These are phyloP conservation scores for Bauhinia variegata DNA, from an alignment of 306 rosid genomes.

Conservation along the genomic window DNA sequence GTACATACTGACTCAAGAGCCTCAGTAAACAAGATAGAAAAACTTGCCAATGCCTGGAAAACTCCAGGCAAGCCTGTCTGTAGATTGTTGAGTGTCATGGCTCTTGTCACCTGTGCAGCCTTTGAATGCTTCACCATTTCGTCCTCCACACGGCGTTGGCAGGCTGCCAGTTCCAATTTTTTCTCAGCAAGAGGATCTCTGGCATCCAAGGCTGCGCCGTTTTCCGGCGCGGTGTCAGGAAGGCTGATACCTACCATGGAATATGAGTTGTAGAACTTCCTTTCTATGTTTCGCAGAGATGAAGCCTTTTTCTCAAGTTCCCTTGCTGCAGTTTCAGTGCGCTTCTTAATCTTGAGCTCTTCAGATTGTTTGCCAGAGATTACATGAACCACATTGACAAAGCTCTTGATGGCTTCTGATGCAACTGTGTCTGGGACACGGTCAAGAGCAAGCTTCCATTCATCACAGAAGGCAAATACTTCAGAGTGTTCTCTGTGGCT, in stretches of 20 bases:
- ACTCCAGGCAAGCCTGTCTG: conserved; percentile 99
- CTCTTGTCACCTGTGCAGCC: conserved; percentile 88
- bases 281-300: conserved; percentile 73
- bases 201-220: conserved; percentile 74
- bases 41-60: conserved; percentile 89
- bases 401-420: conserved; percentile 94
- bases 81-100: conserved; percentile 88
- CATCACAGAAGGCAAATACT: conserved; percentile 69
- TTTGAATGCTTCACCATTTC: conserved; percentile 87
- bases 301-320: conserved; percentile 93
- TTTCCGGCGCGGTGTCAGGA: conserved; percentile 71
- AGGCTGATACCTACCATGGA: conserved; percentile 97
- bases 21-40: conserved; percentile 82
- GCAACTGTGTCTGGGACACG: conserved; percentile 98
- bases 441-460: conserved; percentile 97
- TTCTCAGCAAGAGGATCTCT: conserved; percentile 93
- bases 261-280: conserved; percentile 86
- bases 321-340: conserved; percentile 79
- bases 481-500: conserved; percentile 62
- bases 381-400: conserved; percentile 80
- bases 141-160: conserved; percentile 93
- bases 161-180: conserved; percentile 71
- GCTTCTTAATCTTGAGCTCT: conserved; percentile 79
- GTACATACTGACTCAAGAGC: conserved; percentile 78
- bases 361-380: conserved; percentile 75